Conservation (phyloP, 192 early-diverging fungal species). For the Podila minutissima region DNA sequence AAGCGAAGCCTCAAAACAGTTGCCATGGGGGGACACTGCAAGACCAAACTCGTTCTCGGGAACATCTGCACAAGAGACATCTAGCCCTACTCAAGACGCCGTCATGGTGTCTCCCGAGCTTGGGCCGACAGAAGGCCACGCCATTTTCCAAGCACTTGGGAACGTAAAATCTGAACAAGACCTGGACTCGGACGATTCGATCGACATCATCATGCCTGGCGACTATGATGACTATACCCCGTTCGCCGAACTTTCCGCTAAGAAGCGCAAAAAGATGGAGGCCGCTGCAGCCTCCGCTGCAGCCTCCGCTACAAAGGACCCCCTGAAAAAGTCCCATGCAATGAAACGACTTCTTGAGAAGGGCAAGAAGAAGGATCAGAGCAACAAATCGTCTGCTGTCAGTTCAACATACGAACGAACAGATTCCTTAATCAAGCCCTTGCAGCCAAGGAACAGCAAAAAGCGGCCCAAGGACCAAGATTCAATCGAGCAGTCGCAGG, state of each 20-base stretch:
- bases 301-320: not conserved
- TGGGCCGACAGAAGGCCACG: not conserved
- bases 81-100: constrained; percentile 3
- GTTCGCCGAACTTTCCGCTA: constrained; percentile 44
- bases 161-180: not conserved
- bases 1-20: constrained; percentile 5
- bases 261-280: constrained; percentile 48
- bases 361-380: constrained; percentile 3
- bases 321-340: not conserved
- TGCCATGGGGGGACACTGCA: constrained; percentile 3
- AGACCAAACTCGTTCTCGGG: not conserved
- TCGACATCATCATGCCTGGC: constrained; percentile 40
- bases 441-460: constrained; percentile 14
- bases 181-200: constrained; percentile 31
- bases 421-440: not conserved
- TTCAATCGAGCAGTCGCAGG: constrained; percentile 23
- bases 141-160: not conserved
- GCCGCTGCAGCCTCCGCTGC: not conserved
- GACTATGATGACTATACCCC: constrained; percentile 51
- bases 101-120: constrained; percentile 15
- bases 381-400: not conserved
- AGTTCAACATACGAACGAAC: not conserved
- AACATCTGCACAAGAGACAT: not conserved
- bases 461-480: constrained; percentile 43
- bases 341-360: constrained; percentile 28